Percentiles rank a stretch among this genome's conserved stretches.
phyloP scores from a whole-genome alignment of 1,284 basidiomycete genomes.

The Coniferiporia weirii region DNA sequence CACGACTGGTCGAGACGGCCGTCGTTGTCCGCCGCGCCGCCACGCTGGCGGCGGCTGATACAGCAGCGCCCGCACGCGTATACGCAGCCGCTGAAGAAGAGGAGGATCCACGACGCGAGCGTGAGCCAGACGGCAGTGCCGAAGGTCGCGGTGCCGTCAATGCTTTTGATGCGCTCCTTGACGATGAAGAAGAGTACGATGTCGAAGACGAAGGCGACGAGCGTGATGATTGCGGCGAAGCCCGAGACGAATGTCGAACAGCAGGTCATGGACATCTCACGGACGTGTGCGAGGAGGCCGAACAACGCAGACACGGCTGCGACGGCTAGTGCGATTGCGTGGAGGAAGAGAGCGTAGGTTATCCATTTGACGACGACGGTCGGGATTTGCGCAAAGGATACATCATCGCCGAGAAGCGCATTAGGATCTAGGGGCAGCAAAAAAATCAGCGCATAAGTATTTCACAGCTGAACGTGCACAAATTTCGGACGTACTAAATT shows the following conservation, averaged over 20 bases:
- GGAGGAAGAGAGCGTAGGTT: constrained; percentile 85
- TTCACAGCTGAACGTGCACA: no score
- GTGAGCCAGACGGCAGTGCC: constrained; percentile 85
- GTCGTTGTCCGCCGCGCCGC: constrained; percentile 22
- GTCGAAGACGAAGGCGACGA: constrained; percentile 84
- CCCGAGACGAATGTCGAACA: constrained; percentile 80
- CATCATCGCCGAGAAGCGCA: constrained; percentile 62
- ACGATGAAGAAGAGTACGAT: constrained; percentile 81
- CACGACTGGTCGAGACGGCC: constrained; percentile 22
- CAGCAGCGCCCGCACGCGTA: constrained; percentile 79
- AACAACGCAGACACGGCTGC: constrained; percentile 71
- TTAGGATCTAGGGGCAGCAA: constrained; percentile 61
- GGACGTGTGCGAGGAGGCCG: constrained; percentile 78
- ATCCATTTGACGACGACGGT: constrained; percentile 80
- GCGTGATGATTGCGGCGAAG: constrained; percentile 65
- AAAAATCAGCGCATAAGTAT: no score
- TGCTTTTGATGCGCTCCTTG: constrained; percentile 68
- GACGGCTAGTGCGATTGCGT: constrained; percentile 73
- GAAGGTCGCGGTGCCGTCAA: constrained; percentile 69
- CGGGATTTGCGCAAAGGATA: constrained; percentile 61
- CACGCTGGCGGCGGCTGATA: constrained; percentile 49
- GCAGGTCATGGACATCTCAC: constrained; percentile 80
- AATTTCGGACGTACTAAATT: constrained; percentile 51
- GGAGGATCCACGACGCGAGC: constrained; percentile 74
- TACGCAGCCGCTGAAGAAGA: constrained; percentile 84